These are phyloP conservation scores for Ganoderma lucidum DNA, from an alignment of 1,284 basidiomycete species.

Conservation along the genomic window DNA sequence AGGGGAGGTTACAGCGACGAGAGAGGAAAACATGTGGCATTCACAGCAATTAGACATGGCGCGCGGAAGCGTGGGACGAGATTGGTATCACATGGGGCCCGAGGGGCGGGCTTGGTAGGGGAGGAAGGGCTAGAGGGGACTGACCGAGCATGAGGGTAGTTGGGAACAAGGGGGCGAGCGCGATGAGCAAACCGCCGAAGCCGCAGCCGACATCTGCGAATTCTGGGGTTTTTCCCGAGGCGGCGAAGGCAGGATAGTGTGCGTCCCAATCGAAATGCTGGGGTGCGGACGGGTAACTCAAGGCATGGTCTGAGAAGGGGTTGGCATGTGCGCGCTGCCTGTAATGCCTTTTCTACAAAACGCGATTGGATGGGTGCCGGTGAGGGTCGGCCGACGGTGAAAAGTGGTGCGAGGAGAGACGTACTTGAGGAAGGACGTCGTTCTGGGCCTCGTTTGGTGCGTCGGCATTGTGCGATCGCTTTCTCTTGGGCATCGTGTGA, in stretches of 20 bases:
- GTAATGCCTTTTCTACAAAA: conserved; percentile 91
- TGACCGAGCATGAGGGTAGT: conserved; percentile 94
- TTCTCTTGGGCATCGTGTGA: conserved; percentile 56
- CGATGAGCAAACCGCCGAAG: conserved; percentile 93
- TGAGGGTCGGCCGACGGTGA: neutral
- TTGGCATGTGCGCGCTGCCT: conserved; percentile 98
- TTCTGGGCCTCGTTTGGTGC: conserved; percentile 29
- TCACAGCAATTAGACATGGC: conserved; percentile 13
- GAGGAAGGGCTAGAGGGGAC: conserved; percentile 38
- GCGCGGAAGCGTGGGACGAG: neutral
- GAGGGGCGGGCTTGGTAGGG: neutral
- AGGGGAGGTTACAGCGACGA: neutral
- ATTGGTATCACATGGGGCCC: neutral
- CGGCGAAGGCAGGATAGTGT: conserved; percentile 83
- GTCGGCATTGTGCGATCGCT: conserved; percentile 40
- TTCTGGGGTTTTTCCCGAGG: conserved; percentile 75
- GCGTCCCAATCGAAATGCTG: conserved; percentile 83
- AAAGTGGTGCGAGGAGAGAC: conserved; percentile 23
- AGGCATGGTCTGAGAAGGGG: conserved; percentile 95
- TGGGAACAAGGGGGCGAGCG: conserved; percentile 92
- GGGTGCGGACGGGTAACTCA: conserved; percentile 91
- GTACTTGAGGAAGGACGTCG: conserved; percentile 46
- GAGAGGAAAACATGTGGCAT: conserved; percentile 19
- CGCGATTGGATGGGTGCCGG: conserved; percentile 16
- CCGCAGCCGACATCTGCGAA: conserved; percentile 99